phyloP scores from a whole-genome alignment of 139 green algal species.

The Picocystis salinarum region DNA sequence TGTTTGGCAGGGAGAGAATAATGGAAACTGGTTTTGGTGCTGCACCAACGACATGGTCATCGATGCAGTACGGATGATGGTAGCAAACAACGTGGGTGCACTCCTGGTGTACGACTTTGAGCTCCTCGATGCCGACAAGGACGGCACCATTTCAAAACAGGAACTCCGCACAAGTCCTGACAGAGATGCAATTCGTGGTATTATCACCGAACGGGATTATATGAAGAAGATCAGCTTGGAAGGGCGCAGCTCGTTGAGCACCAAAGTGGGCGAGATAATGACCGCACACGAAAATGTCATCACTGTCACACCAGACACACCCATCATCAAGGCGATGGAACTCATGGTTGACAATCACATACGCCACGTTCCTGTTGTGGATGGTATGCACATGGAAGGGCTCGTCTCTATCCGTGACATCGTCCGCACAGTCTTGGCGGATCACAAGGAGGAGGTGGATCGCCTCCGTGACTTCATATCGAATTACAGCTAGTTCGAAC shows the following conservation, averaged over 20 bases:
- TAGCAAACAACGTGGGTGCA: not conserved
- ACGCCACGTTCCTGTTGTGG: slow-evolving; percentile 1
- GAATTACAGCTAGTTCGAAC: too few relatives aligned
- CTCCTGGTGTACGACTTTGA: not conserved
- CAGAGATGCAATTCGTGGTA: not conserved
- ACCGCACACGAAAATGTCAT: not conserved
- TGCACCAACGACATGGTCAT: too few relatives aligned
- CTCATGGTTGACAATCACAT: slow-evolving; percentile 4
- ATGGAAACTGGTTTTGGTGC: too few relatives aligned
- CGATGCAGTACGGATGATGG: too few relatives aligned
- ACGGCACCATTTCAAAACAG: not conserved
- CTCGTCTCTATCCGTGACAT: slow-evolving; percentile 2
- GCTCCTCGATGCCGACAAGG: not conserved
- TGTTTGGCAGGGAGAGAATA: too few relatives aligned
- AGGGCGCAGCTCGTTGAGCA: not conserved
- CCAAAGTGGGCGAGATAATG: not conserved
- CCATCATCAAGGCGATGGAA: slow-evolving; percentile 2
- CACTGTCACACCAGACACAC: not conserved
- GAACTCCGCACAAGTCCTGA: not conserved
- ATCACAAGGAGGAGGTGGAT: too few relatives aligned
- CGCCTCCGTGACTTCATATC: too few relatives aligned
- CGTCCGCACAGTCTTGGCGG: not conserved
- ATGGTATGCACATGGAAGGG: not conserved
- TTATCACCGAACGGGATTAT: slow-evolving; percentile 1
- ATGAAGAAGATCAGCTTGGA: slow-evolving; percentile 3